These are phyloP conservation scores for Saksenaea oblongispora DNA, from an alignment of 371 early-diverging fungal species.

Conservation along the genomic window DNA sequence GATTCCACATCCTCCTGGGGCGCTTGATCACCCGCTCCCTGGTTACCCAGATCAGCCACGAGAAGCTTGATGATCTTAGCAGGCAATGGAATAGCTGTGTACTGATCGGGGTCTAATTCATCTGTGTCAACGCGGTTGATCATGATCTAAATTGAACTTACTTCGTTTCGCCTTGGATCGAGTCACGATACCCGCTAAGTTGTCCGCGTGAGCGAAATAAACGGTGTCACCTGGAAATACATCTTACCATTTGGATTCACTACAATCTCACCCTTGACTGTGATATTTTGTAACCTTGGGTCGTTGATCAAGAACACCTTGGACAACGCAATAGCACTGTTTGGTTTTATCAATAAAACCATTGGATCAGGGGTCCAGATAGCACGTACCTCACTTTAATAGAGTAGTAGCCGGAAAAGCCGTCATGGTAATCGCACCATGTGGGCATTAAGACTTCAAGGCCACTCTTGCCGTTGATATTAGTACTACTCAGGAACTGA, in stretches of 20 bases:
- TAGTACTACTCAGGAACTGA: slow-evolving; percentile 61
- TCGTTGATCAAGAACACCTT: slow-evolving; percentile 71
- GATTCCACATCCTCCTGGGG: slow-evolving; percentile 52
- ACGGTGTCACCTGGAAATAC: neutral
- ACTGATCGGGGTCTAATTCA: slow-evolving; percentile 76
- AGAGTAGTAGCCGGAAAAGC: slow-evolving; percentile 74
- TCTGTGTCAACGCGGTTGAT: neutral
- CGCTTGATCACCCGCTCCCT: slow-evolving; percentile 41
- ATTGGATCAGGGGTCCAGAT: neutral
- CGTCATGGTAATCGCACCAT: slow-evolving; percentile 80
- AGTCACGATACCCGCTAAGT: slow-evolving; percentile 52
- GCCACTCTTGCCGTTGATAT: slow-evolving; percentile 59
- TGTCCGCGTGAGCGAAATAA: neutral
- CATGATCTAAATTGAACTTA: slow-evolving; percentile 20
- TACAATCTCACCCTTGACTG: slow-evolving; percentile 83
- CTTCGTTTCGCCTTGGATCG: slow-evolving; percentile 58
- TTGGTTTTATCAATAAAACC: slow-evolving; percentile 3
- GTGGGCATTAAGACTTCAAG: slow-evolving; percentile 67
- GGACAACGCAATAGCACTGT: slow-evolving; percentile 76
- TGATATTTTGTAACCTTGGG: slow-evolving; percentile 63
- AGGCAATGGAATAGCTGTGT: slow-evolving; percentile 72
- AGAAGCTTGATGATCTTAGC: slow-evolving; percentile 85
- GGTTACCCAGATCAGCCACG: slow-evolving; percentile 70
- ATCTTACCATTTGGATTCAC: slow-evolving; percentile 62
- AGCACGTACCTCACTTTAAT: slow-evolving; percentile 71